phyloP scores from a whole-genome alignment of 1,284 basidiomycete genomes.

The Athelia sp. region DNA sequence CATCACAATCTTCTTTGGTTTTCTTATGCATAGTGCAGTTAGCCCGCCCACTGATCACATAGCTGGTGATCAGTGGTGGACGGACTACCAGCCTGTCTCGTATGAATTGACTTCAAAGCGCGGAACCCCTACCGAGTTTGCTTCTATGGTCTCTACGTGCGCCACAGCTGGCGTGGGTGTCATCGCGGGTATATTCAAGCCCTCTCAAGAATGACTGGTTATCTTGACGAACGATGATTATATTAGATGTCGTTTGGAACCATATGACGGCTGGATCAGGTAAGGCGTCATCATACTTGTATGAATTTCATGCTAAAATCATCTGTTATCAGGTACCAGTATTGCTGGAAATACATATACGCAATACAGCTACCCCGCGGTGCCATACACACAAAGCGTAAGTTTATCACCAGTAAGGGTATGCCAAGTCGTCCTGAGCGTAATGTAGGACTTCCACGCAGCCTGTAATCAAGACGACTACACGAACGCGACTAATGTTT shows the following conservation, averaged over 20 bases:
- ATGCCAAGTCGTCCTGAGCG: no score
- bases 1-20: no score
- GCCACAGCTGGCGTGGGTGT: slow-evolving; percentile 5
- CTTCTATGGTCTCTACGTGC: slow-evolving; percentile 12
- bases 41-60: background rate
- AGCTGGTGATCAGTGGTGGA: slow-evolving; percentile 18
- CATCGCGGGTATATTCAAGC: slow-evolving; percentile 24
- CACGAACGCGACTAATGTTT: slow-evolving; percentile 45
- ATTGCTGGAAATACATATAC: slow-evolving; percentile 48
- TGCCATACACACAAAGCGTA: slow-evolving; percentile 51
- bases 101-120: slow-evolving; percentile 14
- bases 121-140: slow-evolving; percentile 10
- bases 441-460: no score
- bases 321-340: slow-evolving; percentile 25
- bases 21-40: slow-evolving; percentile 2
- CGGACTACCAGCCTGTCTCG: slow-evolving; percentile 22
- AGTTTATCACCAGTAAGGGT: no score
- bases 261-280: slow-evolving; percentile 34
- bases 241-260: slow-evolving; percentile 21
- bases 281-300: no score
- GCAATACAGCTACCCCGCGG: slow-evolving; percentile 55
- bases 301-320: no score
- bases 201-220: slow-evolving; percentile 2
- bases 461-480: slow-evolving; percentile 30
- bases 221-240: background rate